Evolutionary conservation across 225 moss, liverwort and hornwort species (phyloP), one percentile per base, ranked within the genome.

Genomic region (Polytrichum formosum): DNA sequence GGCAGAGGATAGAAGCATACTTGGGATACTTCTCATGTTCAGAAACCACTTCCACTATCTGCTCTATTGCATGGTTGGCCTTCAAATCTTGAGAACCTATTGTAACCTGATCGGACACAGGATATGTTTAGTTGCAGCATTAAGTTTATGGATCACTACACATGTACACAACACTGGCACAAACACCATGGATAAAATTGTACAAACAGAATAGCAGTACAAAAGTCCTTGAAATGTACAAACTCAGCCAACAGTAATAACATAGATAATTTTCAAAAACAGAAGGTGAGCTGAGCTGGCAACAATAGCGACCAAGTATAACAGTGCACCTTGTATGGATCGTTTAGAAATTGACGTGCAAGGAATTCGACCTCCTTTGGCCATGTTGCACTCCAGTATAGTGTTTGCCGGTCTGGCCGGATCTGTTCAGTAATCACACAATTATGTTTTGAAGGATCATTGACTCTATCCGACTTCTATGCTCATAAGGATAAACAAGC

Each of bases 301-400:
- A 46, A 16, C 13, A 46, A 16, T 46, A 46, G 46, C 46, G 0
- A 4, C 46, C 13, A 46, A 46, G 13, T 46, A 46, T 46, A 46
- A 16, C 46, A n/a, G 29, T 55, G 21, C 58, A 95, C 94, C 88
- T 95, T 95, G 74, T 95, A 95, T 8, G 94, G 85, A 30, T 95
- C 90, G 58, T 74, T 74, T 55, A 95, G 66, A 80, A 95, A 95
- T 27, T 95, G 94, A 54, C 92, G 88, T 54, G 94, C 94, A 65
- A 95, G 80, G 70, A 81, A 89, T 72, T 95, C 94, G 22, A 95
- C 94, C 28, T 95, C 94, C 81, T 92, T 92, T 2, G 94, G 94
- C 94, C 94, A 95, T 6, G 94, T 95, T 56, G 94, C 94, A 84
- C 94, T 95, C 94, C 94, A 95, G 72, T 95, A 95, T 27, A 95